A percentile compares a stretch with the other conserved stretches of the same genome.
These are phyloP conservation scores for Clitopilus hobsonii DNA, from an alignment of 768 basidiomycete species.

Conservation along the genomic window DNA sequence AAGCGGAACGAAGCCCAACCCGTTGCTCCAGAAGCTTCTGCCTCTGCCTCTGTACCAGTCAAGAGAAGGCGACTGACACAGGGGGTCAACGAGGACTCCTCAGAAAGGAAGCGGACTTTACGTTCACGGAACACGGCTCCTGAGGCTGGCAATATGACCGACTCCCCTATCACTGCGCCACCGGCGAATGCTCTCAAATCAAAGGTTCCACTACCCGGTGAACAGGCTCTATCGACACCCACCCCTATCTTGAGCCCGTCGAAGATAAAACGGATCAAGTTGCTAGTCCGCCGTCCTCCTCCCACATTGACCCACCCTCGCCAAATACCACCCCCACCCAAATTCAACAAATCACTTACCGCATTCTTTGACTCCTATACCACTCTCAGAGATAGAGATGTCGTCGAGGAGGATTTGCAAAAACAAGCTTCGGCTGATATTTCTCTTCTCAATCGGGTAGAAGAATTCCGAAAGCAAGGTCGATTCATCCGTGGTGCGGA, in stretches of 20 bases:
- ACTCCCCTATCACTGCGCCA: background rate
- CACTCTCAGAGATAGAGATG: slow-evolving; percentile 44
- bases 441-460: slow-evolving; percentile 26
- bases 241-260: slow-evolving; percentile 16
- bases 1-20: background rate
- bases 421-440: slow-evolving; percentile 24
- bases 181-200: slow-evolving; percentile 2
- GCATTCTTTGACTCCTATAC: slow-evolving; percentile 61
- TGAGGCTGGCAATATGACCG: background rate
- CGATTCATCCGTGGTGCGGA: slow-evolving; percentile 35
- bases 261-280: slow-evolving; percentile 59
- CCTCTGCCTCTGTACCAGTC: no score
- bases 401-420: slow-evolving; percentile 27
- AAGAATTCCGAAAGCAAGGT: slow-evolving; percentile 28
- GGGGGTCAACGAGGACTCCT: background rate
- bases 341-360: slow-evolving; percentile 49
- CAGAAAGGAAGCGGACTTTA: background rate
- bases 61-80: background rate
- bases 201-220: background rate
- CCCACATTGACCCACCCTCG: slow-evolving; percentile 58
- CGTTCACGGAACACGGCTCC: background rate
- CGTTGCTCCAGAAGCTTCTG: background rate
- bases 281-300: slow-evolving; percentile 63
- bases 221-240: slow-evolving; percentile 4
- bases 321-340: slow-evolving; percentile 56